Evolutionary conservation across 1,284 basidiomycete genomes (phyloP).

Genomic region (Puccinia brachypodii): DNA sequence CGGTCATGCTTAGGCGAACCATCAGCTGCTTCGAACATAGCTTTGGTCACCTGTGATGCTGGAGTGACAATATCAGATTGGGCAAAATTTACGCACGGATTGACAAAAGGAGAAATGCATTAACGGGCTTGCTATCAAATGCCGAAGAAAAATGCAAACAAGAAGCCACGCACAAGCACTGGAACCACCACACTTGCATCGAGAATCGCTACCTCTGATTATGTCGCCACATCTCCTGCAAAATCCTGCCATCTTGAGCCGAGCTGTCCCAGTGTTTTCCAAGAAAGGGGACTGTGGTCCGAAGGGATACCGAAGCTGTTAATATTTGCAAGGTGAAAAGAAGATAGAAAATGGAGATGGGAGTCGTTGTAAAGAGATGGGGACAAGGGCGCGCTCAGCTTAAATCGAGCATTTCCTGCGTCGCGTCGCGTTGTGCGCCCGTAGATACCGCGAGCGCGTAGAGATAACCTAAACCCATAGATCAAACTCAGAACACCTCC

Average conservation of each 20-base stretch:
- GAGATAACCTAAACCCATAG: too few relatives aligned
- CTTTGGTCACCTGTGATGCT: conserved; percentile 45
- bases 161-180: conserved; percentile 31
- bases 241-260: conserved; percentile 35
- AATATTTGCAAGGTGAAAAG: too few relatives aligned
- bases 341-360: too few relatives aligned
- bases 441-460: too few relatives aligned
- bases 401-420: too few relatives aligned
- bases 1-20: conserved; percentile 35
- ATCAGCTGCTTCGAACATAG: conserved; percentile 33
- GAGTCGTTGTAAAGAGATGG: too few relatives aligned
- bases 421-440: too few relatives aligned
- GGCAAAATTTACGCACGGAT: neutral
- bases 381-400: too few relatives aligned
- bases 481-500: too few relatives aligned
- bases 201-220: conserved; percentile 35
- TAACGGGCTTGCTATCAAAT: neutral
- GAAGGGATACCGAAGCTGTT: too few relatives aligned
- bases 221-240: conserved; percentile 47
- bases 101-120: conserved; percentile 10
- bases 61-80: neutral
- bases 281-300: neutral
- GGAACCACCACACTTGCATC: conserved; percentile 46
- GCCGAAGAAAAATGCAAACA: neutral
- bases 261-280: neutral